Conservation (phyloP, 2,329 filamentous ascomycete species). For the Talaromyces sp. region DNA sequence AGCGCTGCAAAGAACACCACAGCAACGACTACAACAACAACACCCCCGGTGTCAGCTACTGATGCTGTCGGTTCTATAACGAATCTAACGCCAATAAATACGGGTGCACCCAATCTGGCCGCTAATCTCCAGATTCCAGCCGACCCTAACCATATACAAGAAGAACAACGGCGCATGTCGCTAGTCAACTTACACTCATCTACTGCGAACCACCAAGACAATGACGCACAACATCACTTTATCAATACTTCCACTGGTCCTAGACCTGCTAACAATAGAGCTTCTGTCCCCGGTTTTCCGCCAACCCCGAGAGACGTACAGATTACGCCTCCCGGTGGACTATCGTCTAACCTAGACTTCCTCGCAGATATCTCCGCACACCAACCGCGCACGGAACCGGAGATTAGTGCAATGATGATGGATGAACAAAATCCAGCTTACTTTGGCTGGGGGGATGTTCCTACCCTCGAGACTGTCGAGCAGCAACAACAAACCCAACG, state of each 20-base stretch:
- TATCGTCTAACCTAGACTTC: constrained; percentile 40
- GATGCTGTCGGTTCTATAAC: background rate
- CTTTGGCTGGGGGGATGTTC: constrained; percentile 32
- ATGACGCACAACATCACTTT: background rate
- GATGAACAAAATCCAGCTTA: constrained; percentile 29
- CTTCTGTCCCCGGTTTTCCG: constrained; percentile 18
- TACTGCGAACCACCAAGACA: background rate
- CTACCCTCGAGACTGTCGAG: constrained; percentile 19
- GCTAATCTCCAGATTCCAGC: background rate
- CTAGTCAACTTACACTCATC: background rate
- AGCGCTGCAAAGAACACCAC: constrained; percentile 24
- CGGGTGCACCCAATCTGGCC: background rate
- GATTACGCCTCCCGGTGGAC: constrained; percentile 29
- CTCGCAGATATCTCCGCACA: constrained; percentile 37
- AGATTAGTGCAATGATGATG: constrained; percentile 28
- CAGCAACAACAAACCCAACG: constrained; percentile 23
- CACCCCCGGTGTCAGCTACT: background rate
- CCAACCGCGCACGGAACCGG: constrained; percentile 30
- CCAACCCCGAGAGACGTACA: constrained; percentile 26
- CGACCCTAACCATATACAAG: background rate
- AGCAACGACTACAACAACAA: background rate
- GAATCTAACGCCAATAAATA: background rate
- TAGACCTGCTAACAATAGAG: background rate
- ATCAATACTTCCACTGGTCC: background rate
- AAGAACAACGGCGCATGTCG: background rate